A percentile compares a stretch with the other conserved stretches of the same genome.
phyloP scores from a whole-genome alignment of 352 stramenopile genomes.

The Phytophthora brassicae region DNA sequence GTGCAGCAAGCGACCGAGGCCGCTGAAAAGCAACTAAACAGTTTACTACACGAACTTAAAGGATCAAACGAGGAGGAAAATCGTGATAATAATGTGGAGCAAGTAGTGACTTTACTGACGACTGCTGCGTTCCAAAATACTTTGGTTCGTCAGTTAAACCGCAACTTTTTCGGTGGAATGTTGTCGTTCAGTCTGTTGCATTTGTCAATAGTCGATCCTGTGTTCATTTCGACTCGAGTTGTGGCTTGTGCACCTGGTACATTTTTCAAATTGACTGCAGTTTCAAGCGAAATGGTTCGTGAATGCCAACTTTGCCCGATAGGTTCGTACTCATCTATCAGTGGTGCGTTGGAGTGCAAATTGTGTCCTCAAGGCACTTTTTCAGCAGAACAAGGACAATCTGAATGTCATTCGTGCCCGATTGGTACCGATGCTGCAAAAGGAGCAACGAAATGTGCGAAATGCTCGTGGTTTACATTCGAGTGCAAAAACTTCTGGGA shows the following conservation, averaged over 20 bases:
- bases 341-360: constrained; percentile 38
- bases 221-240: constrained; percentile 34
- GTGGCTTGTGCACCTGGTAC: constrained; percentile 34
- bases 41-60: constrained; percentile 19
- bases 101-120: constrained; percentile 10
- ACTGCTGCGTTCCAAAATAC: constrained; percentile 22
- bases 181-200: constrained; percentile 23
- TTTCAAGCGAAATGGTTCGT: not conserved
- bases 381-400: constrained; percentile 37
- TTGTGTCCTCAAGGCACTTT: constrained; percentile 44
- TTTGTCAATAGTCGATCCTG: constrained; percentile 19
- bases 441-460: constrained; percentile 40
- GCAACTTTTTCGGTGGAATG: constrained; percentile 14
- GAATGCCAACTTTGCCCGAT: constrained; percentile 36
- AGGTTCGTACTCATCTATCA: constrained; percentile 33
- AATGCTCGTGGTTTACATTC: constrained; percentile 56
- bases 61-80: constrained; percentile 1
- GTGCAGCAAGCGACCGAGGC: constrained; percentile 18
- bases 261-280: constrained; percentile 23
- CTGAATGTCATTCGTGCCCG: constrained; percentile 41
- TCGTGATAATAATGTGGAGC: constrained; percentile 4
- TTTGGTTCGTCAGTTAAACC: constrained; percentile 27
- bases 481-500: constrained; percentile 60
- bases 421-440: constrained; percentile 33
- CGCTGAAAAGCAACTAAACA: constrained; percentile 15